Base-by-base conservation (phyloP, 2,329 filamentous ascomycete genomes). In the Neospermospora avenae region DNA sequence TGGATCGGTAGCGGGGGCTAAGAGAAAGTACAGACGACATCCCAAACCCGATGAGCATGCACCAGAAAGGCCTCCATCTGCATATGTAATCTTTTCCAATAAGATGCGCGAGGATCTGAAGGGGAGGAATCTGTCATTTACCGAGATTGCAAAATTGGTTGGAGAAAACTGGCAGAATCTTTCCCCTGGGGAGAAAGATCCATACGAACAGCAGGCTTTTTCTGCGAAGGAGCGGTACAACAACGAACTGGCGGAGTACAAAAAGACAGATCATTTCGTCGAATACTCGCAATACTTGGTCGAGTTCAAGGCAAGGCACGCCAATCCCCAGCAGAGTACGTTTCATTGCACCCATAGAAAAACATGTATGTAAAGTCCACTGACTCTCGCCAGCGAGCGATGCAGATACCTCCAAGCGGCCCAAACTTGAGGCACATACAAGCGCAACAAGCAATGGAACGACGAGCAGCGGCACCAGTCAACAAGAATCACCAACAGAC, bases 71-170 rank as follows among this genome's bases (percentile, higher is more conserved):
- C 89, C 90, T 1, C 88, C 89, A 0, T 93, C 90, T 4, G 90
- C 90, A 53, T 93, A 93, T 75, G 90, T 93, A 13, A 82, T 93
- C 16, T 95, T 95, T 70, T 93, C 90, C 0, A 93, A 93, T 68
- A 90, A 89, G 74, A 88, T 91, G 75, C 84, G 90, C 68, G 90
- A 93, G 68, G 84, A 89, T 22, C 75, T 93, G 24, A 91, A 90
- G 71, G 88, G 86, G 3, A 85, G 89, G 60, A 89, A 88, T 51
- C 76, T 93, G 4, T 89, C 87, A 0, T 95, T 95, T 68, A 92
- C 89, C 1, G 89, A 93, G 69, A 92, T 93, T 64, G 90, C 90
- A 11, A 93, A 93, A 69, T 77, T 91, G 1, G 90, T 93, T 1
- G 90, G 90, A 6, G 89, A 93, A 70, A 84, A 89, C 69, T 93